A percentile compares a stretch with the other conserved stretches of the same genome.
Conservation (phyloP, 2,329 filamentous ascomycete genomes). For the Talaromyces sp. region DNA sequence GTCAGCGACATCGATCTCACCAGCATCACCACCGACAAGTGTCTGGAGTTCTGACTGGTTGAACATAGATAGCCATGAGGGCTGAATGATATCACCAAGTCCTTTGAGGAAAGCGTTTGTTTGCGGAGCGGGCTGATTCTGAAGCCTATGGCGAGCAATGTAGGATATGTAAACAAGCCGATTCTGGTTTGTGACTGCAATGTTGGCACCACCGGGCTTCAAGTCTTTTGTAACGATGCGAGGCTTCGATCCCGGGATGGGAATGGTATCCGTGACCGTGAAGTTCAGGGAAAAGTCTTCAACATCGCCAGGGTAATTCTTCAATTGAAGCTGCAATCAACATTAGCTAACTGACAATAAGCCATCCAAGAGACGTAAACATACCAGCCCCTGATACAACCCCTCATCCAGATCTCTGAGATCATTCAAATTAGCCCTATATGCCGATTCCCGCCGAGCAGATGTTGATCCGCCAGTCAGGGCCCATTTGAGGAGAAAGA, state of each 20-base stretch:
- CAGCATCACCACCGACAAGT: constrained; percentile 82
- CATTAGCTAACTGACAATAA: not conserved
- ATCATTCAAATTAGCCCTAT: constrained; percentile 92
- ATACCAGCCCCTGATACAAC: constrained; percentile 78
- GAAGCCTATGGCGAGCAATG: constrained; percentile 81
- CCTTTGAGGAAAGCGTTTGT: constrained; percentile 85
- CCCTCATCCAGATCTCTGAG: constrained; percentile 86
- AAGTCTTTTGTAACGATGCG: constrained; percentile 71
- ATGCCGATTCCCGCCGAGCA: constrained; percentile 65
- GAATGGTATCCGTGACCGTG: constrained; percentile 71
- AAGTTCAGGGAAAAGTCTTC: constrained; percentile 81
- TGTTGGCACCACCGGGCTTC: constrained; percentile 70
- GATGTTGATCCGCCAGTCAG: constrained; percentile 64
- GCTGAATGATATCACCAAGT: constrained; percentile 81
- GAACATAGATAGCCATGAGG: constrained; percentile 96
- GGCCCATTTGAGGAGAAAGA: constrained; percentile 95
- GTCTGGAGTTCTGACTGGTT: constrained; percentile 94
- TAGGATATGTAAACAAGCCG: constrained; percentile 91
- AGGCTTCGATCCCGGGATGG: constrained; percentile 51
- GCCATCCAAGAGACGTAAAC: constrained; percentile 21
- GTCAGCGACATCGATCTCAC: constrained; percentile 82
- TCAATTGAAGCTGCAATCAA: constrained; percentile 57
- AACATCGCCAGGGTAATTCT: constrained; percentile 80
- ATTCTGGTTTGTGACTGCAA: constrained; percentile 84
- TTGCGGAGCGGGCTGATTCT: constrained; percentile 74